These are phyloP conservation scores for Alisma plantagoaquatica DNA, from an alignment of 106 monocot species.

Conservation along the genomic window DNA sequence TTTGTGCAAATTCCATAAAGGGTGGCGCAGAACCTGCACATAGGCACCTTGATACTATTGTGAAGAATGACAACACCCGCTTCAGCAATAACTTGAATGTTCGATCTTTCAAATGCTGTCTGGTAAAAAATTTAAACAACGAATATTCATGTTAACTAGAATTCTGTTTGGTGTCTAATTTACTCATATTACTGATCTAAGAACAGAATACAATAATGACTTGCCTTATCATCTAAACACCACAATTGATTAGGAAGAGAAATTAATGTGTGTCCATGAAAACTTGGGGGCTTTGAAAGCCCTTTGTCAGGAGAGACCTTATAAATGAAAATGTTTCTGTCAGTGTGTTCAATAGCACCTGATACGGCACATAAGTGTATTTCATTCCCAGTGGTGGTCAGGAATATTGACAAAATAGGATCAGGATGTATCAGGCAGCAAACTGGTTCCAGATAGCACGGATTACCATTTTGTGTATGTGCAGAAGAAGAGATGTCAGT, in stretches of 20 bases:
- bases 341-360: conserved; percentile 30
- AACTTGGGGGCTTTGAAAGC: conserved; percentile 31
- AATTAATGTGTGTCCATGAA: conserved; percentile 69
- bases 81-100: conserved; percentile 58
- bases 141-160: neutral
- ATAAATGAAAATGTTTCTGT: conserved; percentile 59
- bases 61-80: conserved; percentile 47
- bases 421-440: conserved; percentile 65
- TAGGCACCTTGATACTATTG: conserved; percentile 58
- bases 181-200: too few species aligned
- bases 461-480: too few species aligned
- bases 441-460: conserved; percentile 38
- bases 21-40: conserved; percentile 53
- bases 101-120: conserved; percentile 49
- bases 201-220: too few species aligned
- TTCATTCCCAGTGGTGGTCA: conserved; percentile 27
- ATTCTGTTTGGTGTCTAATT: too few species aligned
- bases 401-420: conserved; percentile 45
- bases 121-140: conserved; percentile 10
- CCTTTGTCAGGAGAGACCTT: conserved; percentile 21
- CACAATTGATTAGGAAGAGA: conserved; percentile 21
- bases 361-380: conserved; percentile 56
- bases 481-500: too few species aligned
- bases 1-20: neutral
- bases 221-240: conserved; percentile 29